Percentiles rank a stretch among this genome's conserved stretches.
phyloP scores from a whole-genome alignment of 2,329 filamentous ascomycete species.

The Botrytis fabae region DNA sequence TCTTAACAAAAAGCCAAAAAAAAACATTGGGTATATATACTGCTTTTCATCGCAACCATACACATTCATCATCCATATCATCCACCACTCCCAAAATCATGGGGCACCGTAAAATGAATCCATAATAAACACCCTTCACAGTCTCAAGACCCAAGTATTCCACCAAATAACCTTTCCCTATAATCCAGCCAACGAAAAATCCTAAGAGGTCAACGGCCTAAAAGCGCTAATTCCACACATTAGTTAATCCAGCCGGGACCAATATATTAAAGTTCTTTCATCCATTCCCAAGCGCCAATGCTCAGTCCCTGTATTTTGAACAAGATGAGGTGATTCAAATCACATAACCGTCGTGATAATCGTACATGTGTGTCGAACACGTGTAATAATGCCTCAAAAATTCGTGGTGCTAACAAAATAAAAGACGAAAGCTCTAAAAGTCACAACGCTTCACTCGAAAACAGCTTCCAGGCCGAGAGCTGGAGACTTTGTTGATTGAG shows the following conservation, averaged over 20 bases:
- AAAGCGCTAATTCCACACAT: not conserved
- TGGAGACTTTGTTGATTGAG: conserved; percentile 26
- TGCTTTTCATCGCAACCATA: conserved; percentile 1
- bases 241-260: not conserved
- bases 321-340: not conserved
- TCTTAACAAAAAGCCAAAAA: conserved; percentile 29
- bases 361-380: conserved; percentile 4
- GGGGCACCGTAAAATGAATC: not conserved
- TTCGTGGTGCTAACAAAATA: not conserved
- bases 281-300: conserved; percentile 1
- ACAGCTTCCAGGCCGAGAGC: conserved; percentile 31
- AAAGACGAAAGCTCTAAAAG: not conserved
- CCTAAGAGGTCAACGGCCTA: not conserved
- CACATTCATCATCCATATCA: not conserved
- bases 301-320: not conserved
- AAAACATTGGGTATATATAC: conserved; percentile 21
- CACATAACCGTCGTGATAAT: not conserved
- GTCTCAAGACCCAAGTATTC: not conserved
- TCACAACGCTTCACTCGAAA: conserved; percentile 26
- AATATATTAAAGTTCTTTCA: not conserved
- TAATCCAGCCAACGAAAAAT: not conserved
- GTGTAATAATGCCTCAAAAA: not conserved
- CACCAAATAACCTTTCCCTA: not conserved
- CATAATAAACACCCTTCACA: not conserved
- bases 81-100: conserved; percentile 9